Evolutionary conservation across 1,139 yeast genomes (phyloP), one percentile per base, ranked within the genome.

Genomic region (Hemisphaericaspora lyxosophila): DNA sequence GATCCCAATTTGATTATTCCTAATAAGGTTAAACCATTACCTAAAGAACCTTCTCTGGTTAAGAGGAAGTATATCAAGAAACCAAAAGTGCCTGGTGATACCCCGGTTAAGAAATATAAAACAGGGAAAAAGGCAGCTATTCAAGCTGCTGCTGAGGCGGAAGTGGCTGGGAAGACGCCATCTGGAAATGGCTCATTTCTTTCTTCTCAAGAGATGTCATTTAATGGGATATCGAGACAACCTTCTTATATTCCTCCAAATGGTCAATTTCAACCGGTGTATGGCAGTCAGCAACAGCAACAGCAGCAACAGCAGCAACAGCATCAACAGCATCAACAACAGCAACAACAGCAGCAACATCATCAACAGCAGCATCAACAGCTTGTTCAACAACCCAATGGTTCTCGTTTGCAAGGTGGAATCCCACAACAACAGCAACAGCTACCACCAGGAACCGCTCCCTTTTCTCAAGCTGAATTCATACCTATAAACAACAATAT

Each of bases 1-100:
- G 78, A 78, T 35, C 71, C 73, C 9, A 67, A 70, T 40, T 67
- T 78, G 38, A 65, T 59, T 8, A 59, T 80, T 13, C 73, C 74
- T 12, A 67, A 70, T 42, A 75, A 77, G 50, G 54, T 66, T 16
- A 77, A 75, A 51, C 70, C 67, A 14, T 47, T 57, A 22, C 61
- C 64, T 38, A 69, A 69, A 44, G 73, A 67, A 37, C 68, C 71
- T 9, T 65, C 74, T 16, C 75, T 72, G 2, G 61, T 65, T n/a
- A 71, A 71, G 43, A 53, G 77, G 33, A 70, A 70, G 43, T 70
- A 70, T 44, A 58, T 60, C 19, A 70, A 69, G 50, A 67, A 67
- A 49, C 46, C 50, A 5, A 67, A 64, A 45, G 64, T 61, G 38
- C 54, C 56, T 7, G 69, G 64, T 4, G 72, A 60, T 9, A 56